A percentile compares a stretch with the other conserved stretches of the same genome.
These are phyloP conservation scores for Chaetomiaceae sp. DNA, from an alignment of 2,329 filamentous ascomycete species.

Conservation along the genomic window DNA sequence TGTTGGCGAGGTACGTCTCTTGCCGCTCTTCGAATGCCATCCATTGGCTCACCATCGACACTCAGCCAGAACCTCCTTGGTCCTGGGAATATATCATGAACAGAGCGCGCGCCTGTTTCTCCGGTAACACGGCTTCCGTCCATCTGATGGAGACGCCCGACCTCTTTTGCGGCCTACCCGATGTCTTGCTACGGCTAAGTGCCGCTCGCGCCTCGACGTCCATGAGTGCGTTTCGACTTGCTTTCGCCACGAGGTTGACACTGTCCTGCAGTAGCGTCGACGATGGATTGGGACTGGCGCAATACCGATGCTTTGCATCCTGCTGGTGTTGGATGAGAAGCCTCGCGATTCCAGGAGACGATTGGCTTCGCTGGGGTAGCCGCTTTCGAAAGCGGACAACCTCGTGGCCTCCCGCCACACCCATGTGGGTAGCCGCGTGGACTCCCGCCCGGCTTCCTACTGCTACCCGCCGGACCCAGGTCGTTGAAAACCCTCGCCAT, in stretches of 20 bases:
- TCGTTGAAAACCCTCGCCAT: too few relatives aligned
- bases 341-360: not conserved
- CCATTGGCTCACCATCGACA: constrained; percentile 20
- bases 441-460: not conserved
- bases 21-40: not conserved
- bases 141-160: not conserved
- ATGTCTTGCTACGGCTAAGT: not conserved
- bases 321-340: not conserved
- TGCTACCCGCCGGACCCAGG: too few relatives aligned
- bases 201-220: not conserved
- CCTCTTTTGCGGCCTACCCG: constrained; percentile 9
- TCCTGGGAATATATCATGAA: constrained; percentile 12
- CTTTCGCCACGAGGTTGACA: not conserved
- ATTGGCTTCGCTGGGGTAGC: constrained; percentile 10
- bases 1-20: constrained; percentile 5
- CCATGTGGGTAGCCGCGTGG: constrained; percentile 12
- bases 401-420: not conserved
- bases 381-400: constrained; percentile 7
- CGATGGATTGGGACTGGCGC: constrained; percentile 3
- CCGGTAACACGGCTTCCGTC: constrained; percentile 12
- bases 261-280: not conserved
- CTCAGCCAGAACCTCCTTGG: not conserved
- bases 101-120: constrained; percentile 27
- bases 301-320: constrained; percentile 1
- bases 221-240: not conserved